Conservation (phyloP, 1,284 basidiomycete species). For the Ustilago lituana region DNA sequence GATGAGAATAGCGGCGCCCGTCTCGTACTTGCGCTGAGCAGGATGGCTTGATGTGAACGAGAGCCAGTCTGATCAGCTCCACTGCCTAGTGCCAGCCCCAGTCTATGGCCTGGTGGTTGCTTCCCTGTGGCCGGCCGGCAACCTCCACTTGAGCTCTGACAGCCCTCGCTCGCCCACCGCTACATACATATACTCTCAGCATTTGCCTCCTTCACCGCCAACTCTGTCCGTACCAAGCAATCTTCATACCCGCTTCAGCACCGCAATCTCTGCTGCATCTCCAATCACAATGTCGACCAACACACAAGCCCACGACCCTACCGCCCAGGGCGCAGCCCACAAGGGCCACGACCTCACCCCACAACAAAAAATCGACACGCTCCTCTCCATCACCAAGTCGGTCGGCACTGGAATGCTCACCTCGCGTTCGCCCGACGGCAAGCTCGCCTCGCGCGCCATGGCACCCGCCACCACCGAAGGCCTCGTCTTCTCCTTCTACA, state of each 20-base stretch:
- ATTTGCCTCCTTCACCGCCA: neutral
- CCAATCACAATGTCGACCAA: constrained; percentile 44
- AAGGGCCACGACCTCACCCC: constrained; percentile 42
- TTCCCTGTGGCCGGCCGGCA: too few relatives aligned
- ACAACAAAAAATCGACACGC: constrained; percentile 51
- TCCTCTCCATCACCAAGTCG: constrained; percentile 50
- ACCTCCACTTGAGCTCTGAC: too few relatives aligned
- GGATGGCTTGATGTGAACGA: too few relatives aligned
- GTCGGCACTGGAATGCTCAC: constrained; percentile 76
- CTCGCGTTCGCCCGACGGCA: constrained; percentile 78
- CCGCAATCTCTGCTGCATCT: too few relatives aligned
- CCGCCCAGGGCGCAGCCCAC: constrained; percentile 40
- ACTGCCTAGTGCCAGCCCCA: too few relatives aligned
- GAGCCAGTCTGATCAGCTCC: too few relatives aligned
- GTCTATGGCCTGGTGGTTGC: too few relatives aligned
- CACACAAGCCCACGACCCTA: constrained; percentile 47
- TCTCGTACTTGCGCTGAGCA: too few relatives aligned
- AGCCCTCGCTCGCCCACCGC: too few relatives aligned
- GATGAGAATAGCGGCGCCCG: too few relatives aligned
- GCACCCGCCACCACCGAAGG: constrained; percentile 74
- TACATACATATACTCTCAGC: constrained; percentile 9
- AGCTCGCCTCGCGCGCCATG: constrained; percentile 85
- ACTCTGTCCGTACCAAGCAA: neutral
- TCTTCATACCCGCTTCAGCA: neutral
- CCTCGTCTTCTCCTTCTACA: constrained; percentile 66